Percentiles rank a stretch among this genome's conserved stretches.
Evolutionary conservation across 371 early-diverging fungal species (phyloP).

Genomic region (Syncephalastrum contaminatum): DNA sequence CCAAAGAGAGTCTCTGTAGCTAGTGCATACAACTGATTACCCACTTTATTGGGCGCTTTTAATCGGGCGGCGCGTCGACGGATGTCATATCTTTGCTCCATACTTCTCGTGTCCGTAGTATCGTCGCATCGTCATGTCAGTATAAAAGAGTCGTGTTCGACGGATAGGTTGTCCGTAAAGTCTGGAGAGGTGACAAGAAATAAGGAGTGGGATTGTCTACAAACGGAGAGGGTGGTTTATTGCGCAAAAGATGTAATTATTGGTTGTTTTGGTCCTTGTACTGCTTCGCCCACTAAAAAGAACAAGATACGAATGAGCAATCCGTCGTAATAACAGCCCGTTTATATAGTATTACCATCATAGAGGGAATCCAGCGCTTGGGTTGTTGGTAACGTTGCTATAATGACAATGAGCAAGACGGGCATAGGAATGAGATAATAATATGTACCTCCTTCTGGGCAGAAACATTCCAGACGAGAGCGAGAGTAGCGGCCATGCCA

Average conservation of each 20-base stretch:
- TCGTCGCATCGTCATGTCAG: too few relatives aligned
- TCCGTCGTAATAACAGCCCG: background rate
- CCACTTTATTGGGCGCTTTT: too few relatives aligned
- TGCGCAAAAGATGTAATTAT: background rate
- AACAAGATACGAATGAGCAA: slow-evolving; percentile 3
- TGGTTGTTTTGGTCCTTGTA: slow-evolving; percentile 53
- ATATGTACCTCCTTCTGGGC: slow-evolving; percentile 76
- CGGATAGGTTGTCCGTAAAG: too few relatives aligned
- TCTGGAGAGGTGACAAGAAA: too few relatives aligned
- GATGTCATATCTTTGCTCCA: too few relatives aligned
- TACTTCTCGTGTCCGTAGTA: too few relatives aligned
- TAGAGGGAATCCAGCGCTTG: slow-evolving; percentile 79
- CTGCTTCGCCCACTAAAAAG: slow-evolving; percentile 71
- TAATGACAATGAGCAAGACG: background rate
- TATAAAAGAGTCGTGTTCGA: too few relatives aligned
- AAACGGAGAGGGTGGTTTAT: too few relatives aligned
- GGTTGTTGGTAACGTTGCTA: slow-evolving; percentile 68
- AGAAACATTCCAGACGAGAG: slow-evolving; percentile 73
- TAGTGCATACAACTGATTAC: too few relatives aligned
- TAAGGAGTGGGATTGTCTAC: too few relatives aligned
- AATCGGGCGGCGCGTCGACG: too few relatives aligned
- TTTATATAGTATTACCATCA: slow-evolving; percentile 51
- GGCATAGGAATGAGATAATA: background rate
- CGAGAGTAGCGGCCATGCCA: slow-evolving; percentile 64
- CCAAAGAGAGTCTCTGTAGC: too few relatives aligned